phyloP scores from a whole-genome alignment of 768 basidiomycete species.

The Serpula lacrymans region DNA sequence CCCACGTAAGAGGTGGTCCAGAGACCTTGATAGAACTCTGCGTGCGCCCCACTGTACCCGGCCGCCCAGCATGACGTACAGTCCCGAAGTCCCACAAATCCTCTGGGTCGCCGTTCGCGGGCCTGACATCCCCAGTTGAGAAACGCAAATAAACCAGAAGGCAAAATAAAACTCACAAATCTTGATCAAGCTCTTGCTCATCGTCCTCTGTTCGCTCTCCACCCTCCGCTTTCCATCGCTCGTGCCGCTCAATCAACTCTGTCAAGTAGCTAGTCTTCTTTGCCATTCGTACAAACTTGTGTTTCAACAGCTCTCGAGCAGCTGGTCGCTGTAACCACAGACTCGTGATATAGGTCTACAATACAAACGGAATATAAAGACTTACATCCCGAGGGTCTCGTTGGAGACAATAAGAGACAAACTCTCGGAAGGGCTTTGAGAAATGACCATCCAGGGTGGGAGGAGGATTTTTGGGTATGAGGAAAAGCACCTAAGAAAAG shows the following conservation, averaged over 20 bases:
- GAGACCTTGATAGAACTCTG: slow-evolving; percentile 54
- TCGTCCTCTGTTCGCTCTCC: slow-evolving; percentile 75
- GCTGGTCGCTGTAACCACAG: slow-evolving; percentile 68
- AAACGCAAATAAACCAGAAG: slow-evolving; percentile 4
- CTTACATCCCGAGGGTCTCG: slow-evolving; percentile 89
- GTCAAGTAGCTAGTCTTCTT: slow-evolving; percentile 94
- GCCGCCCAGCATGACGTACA: slow-evolving; percentile 67
- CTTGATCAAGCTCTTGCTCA: slow-evolving; percentile 56
- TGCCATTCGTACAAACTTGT: slow-evolving; percentile 93
- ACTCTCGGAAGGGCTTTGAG: slow-evolving; percentile 91
- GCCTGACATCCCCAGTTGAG: slow-evolving; percentile 32
- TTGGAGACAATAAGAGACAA: slow-evolving; percentile 89
- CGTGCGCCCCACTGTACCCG: slow-evolving; percentile 66
- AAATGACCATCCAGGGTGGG: slow-evolving; percentile 88
- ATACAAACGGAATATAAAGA: slow-evolving; percentile 9
- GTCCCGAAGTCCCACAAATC: slow-evolving; percentile 99
- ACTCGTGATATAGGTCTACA: slow-evolving; percentile 15
- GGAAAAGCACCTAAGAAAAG: slow-evolving; percentile 76
- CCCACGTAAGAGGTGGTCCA: slow-evolving; percentile 76
- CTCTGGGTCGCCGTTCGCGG: slow-evolving; percentile 57
- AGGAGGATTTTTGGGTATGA: slow-evolving; percentile 97
- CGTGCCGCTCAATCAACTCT: slow-evolving; percentile 92
- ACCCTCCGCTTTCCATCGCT: slow-evolving; percentile 90
- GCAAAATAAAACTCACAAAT: slow-evolving; percentile 47
- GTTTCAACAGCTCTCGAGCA: slow-evolving; percentile 92